Evolutionary conservation across 371 early-diverging fungal species (phyloP).

Genomic region (Mortierella sp.): DNA sequence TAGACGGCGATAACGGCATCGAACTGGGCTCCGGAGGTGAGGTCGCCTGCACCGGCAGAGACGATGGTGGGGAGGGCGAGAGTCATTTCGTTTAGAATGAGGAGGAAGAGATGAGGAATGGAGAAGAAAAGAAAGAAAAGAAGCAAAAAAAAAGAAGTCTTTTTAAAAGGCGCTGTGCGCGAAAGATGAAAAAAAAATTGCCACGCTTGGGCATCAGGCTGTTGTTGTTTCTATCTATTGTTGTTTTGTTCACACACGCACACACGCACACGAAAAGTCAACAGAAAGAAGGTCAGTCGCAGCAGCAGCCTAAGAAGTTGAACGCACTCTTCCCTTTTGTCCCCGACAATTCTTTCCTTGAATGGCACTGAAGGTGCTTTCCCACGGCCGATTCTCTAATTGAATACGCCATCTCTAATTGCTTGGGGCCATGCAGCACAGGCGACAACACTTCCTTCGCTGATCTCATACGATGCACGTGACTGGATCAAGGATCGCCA

Average conservation of each 20-base stretch:
- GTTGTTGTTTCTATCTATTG: background rate
- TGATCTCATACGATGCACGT: slow-evolving; percentile 7
- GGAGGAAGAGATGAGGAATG: slow-evolving; percentile 13
- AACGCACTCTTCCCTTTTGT: too few species aligned
- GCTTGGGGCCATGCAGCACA: background rate
- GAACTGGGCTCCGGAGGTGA: slow-evolving; percentile 29
- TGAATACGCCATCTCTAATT: background rate
- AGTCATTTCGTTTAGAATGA: slow-evolving; percentile 27
- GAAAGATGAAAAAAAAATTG: background rate
- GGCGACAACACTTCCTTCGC: background rate
- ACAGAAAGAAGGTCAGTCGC: too few species aligned
- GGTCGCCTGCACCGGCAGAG: slow-evolving; percentile 41
- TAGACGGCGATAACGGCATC: slow-evolving; percentile 57
- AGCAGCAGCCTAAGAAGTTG: too few species aligned
- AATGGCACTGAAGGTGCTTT: background rate
- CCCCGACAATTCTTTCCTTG: background rate
- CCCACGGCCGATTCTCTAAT: background rate
- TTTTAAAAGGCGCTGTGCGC: background rate
- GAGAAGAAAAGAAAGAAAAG: slow-evolving; percentile 9
- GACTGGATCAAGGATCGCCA: background rate
- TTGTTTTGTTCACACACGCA: background rate
- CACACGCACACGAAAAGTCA: background rate
- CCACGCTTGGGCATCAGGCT: background rate
- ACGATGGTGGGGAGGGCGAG: slow-evolving; percentile 45
- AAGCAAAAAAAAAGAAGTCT: background rate